Conservation (phyloP, 1,284 basidiomycete genomes). For the Apiotrichum mycotoxinovorans region DNA sequence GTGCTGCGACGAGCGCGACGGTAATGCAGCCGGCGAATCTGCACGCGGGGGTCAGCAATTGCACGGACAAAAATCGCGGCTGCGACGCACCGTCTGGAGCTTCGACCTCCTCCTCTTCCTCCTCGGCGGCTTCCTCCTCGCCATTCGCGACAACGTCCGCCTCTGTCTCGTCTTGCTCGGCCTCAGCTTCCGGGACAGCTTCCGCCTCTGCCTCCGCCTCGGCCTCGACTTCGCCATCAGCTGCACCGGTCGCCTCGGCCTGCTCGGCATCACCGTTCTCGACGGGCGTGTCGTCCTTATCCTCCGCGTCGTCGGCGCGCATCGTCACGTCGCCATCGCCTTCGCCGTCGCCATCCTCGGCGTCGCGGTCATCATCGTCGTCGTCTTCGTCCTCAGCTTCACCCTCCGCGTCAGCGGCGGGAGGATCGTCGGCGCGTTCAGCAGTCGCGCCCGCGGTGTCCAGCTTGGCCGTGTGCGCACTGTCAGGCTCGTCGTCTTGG, state of each 20-base stretch:
- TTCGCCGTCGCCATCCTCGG: slow-evolving; percentile 5
- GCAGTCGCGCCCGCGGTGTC: neutral
- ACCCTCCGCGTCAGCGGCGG: slow-evolving; percentile 8
- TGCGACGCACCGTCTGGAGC: slow-evolving; percentile 8
- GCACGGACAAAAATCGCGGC: neutral
- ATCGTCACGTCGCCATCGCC: slow-evolving; percentile 27
- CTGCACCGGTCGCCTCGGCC: neutral
- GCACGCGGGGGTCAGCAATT: neutral
- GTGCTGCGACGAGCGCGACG: slow-evolving; percentile 20
- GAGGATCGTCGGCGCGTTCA: slow-evolving; percentile 4
- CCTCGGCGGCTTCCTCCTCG: slow-evolving; percentile 7
- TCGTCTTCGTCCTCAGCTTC: neutral
- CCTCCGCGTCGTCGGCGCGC: slow-evolving; percentile 13
- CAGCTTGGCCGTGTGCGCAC: neutral
- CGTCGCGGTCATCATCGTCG: slow-evolving; percentile 1
- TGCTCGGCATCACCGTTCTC: neutral
- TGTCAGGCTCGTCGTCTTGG: slow-evolving; percentile 8
- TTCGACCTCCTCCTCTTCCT: slow-evolving; percentile 14
- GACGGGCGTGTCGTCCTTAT: neutral
- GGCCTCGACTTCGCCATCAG: neutral
- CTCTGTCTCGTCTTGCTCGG: neutral
- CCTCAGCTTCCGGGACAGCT: slow-evolving; percentile 8
- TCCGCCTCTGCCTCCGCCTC: slow-evolving; percentile 1
- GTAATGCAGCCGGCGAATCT: slow-evolving; percentile 7
- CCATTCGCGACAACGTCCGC: slow-evolving; percentile 5